A percentile compares a stretch with the other conserved stretches of the same genome.
Evolutionary conservation across 352 stramenopile genomes (phyloP).

Genomic region (Globisporangium apiculatum): DNA sequence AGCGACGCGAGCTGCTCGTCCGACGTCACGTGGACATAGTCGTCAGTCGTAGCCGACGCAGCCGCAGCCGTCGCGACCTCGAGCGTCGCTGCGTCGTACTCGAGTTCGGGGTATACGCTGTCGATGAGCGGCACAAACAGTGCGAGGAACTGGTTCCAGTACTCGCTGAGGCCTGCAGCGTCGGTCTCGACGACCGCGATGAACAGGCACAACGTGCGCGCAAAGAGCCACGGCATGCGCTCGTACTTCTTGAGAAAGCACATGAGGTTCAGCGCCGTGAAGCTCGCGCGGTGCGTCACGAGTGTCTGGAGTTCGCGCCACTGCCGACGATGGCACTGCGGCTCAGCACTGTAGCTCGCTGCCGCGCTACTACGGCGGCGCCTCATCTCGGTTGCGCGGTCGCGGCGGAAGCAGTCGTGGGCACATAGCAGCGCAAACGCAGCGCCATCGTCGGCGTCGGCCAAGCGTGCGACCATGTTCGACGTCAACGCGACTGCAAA

Average conservation of each 20-base stretch:
- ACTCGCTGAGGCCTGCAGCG: constrained; percentile 12
- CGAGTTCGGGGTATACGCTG: constrained; percentile 18
- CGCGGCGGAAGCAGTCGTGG: constrained; percentile 6
- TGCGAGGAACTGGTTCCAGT: constrained; percentile 26
- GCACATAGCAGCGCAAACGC: neutral
- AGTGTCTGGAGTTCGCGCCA: constrained; percentile 20
- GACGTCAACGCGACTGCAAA: constrained; percentile 23
- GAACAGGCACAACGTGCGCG: constrained; percentile 21
- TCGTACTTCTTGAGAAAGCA: constrained; percentile 29
- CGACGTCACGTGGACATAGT: constrained; percentile 2
- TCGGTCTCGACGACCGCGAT: constrained; percentile 26
- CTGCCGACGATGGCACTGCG: constrained; percentile 8
- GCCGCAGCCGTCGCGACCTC: constrained; percentile 14
- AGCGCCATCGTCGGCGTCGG: neutral
- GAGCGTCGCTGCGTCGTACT: constrained; percentile 26
- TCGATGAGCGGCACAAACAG: constrained; percentile 20
- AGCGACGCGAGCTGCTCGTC: constrained; percentile 21
- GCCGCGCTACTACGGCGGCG: neutral
- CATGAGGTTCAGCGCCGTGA: constrained; percentile 26
- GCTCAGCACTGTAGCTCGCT: neutral
- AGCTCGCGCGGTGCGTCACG: constrained; percentile 14
- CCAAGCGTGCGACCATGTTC: neutral
- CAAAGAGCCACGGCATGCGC: constrained; percentile 20
- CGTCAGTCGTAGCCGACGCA: neutral
- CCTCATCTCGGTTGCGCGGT: neutral